These are phyloP conservation scores for Tardiomyces digboiensis DNA, from an alignment of 1,139 yeast genomes.

Conservation along the genomic window DNA sequence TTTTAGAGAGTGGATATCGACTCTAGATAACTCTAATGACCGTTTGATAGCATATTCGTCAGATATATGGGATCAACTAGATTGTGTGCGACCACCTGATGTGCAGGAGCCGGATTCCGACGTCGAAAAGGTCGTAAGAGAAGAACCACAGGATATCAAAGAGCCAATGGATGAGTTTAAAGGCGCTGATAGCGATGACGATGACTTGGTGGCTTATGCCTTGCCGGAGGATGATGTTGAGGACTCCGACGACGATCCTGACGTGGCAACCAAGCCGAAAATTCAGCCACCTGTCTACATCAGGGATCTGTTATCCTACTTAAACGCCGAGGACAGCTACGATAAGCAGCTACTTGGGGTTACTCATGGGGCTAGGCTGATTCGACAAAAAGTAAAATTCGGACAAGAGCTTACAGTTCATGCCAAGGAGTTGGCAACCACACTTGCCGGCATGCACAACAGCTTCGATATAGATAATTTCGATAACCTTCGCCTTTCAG, in stretches of 20 bases:
- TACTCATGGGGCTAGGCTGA: conserved; percentile 42
- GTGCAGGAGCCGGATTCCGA: background rate
- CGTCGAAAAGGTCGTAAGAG: conserved; percentile 1
- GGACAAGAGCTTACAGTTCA: conserved; percentile 48
- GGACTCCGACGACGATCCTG: conserved; percentile 12
- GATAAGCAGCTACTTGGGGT: conserved; percentile 46
- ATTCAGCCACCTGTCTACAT: conserved; percentile 49
- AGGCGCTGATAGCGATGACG: conserved; percentile 28
- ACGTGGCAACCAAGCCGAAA: conserved; percentile 34
- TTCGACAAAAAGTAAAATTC: conserved; percentile 41
- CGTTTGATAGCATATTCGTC: background rate
- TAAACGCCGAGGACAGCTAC: conserved; percentile 38
- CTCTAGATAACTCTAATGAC: background rate
- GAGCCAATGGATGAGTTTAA: background rate
- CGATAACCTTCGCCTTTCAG: conserved; percentile 39
- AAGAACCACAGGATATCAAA: background rate
- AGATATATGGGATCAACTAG: background rate
- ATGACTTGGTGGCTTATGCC: conserved; percentile 17
- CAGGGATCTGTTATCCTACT: conserved; percentile 49
- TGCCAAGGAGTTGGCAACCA: conserved; percentile 37
- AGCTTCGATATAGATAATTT: conserved; percentile 41
- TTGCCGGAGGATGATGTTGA: conserved; percentile 11
- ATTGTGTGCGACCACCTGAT: background rate
- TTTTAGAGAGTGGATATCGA: conserved; percentile 1
- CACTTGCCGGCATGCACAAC: conserved; percentile 40